These are phyloP conservation scores for Stentor coeruleus DNA, from an alignment of 73 alveolate species.

Conservation along the genomic window DNA sequence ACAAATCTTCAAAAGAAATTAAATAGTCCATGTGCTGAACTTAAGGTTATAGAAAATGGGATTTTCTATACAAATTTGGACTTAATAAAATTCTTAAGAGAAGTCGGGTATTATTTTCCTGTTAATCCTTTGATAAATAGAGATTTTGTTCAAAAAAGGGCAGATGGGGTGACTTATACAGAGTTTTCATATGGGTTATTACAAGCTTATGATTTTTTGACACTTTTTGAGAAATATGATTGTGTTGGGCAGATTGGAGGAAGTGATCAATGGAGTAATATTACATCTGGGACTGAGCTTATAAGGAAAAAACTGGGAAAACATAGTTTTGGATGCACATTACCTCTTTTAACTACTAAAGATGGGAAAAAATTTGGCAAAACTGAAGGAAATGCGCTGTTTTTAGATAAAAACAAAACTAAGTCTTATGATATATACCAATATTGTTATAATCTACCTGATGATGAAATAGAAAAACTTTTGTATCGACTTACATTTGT, in stretches of 20 bases:
- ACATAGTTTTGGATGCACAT: not conserved
- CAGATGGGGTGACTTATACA: conserved; percentile 36
- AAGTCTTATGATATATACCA: not conserved
- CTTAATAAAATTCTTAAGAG: conserved; percentile 32
- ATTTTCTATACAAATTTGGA: conserved; percentile 29
- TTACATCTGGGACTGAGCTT: conserved; percentile 48
- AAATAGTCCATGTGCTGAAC: not conserved
- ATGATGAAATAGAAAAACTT: not conserved
- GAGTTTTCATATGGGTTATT: conserved; percentile 47
- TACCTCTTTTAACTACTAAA: not conserved
- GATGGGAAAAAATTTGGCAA: conserved; percentile 27
- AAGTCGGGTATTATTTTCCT: conserved; percentile 25
- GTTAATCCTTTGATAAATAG: conserved; percentile 17
- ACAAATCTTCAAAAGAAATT: conserved; percentile 6
- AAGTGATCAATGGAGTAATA: conserved; percentile 60
- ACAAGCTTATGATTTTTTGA: conserved; percentile 43
- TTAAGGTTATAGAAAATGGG: conserved; percentile 18
- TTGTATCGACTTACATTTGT: conserved; percentile 13
- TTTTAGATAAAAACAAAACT: not conserved
- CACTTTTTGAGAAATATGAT: conserved; percentile 25
- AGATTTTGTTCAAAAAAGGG: not conserved
- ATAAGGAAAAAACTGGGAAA: conserved; percentile 36
- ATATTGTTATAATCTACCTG: conserved; percentile 24
- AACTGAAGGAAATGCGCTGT: conserved; percentile 26
- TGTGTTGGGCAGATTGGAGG: conserved; percentile 45